Base-by-base conservation (phyloP, 257 asterid species). In the Nicotiana tomentosiformis region DNA sequence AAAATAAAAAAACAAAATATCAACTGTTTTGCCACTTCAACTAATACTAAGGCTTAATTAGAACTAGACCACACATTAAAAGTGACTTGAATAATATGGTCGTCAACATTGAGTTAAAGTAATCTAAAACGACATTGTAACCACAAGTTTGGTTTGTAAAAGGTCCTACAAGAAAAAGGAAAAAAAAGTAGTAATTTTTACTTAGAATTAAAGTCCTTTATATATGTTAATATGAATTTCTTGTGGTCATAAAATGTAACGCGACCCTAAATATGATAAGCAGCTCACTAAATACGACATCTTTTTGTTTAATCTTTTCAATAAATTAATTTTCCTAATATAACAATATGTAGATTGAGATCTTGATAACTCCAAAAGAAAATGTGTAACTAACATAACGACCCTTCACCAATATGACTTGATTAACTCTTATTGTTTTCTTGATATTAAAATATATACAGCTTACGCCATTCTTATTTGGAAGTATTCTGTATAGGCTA, bases 361-460 rank as follows among this genome's bases (percentile, higher is more conserved):
- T 72, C 12, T 2, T 20, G 79, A 72, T 72, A 23, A 72, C 3
- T 46, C 20, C 23, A 72, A 72, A 23, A 3, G 39, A 23, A 1
- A 46, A 72, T 72, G 35, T 53, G 51, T 80, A 81, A 86, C 80
- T 66, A 83, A 86, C 86, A 77, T 51, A 81, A 83, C 86, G 86
- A 72, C 88, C 78, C 81, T 74, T 55, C 43, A 51, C 15, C 43
- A 76, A 26, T 37, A 15, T 15, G 20, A 49, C 26, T 49, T 23
- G 23, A 16, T 76, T 23, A 46, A 72, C 1, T 74, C 26, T 46
- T 14, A 37, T 11, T 3, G 1, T 74, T 23, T 15, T 51, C 17
- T 51, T 76, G 37, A 49, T 23, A 74, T 49, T 43, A 7, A 76
- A 51, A 26, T 51, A 53, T 53, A 53, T 23, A 29, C 55, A 4